Percentiles rank a stretch among this genome's conserved stretches.
phyloP scores from a whole-genome alignment of 2,329 filamentous ascomycete genomes.

The Beauveria caledonica region DNA sequence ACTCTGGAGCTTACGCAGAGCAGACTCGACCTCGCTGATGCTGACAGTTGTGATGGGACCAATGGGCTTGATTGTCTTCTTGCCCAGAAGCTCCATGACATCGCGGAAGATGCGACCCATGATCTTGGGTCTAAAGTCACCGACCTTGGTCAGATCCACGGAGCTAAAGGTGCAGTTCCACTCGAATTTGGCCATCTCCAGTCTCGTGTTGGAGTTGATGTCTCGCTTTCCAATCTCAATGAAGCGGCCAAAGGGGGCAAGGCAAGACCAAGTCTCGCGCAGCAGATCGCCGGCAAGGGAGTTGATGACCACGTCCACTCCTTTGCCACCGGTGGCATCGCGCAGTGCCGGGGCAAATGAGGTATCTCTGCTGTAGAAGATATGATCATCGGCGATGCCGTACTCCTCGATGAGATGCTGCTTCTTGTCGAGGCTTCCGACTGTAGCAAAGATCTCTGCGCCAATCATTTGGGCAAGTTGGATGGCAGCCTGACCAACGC shows the following conservation, averaged over 20 bases:
- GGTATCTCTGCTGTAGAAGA: constrained; percentile 21
- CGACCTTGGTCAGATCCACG: constrained; percentile 36
- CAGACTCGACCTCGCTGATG: constrained; percentile 31
- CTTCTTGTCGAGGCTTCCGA: constrained; percentile 30
- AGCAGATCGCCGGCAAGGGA: constrained; percentile 35
- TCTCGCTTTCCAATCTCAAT: constrained; percentile 36
- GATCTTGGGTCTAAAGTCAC: constrained; percentile 32
- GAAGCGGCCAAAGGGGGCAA: constrained; percentile 37
- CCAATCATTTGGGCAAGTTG: constrained; percentile 29
- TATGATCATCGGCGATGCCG: constrained; percentile 25
- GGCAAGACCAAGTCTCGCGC: constrained; percentile 33
- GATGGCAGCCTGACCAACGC: constrained; percentile 32
- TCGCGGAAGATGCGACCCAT: constrained; percentile 30
- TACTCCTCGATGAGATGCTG: constrained; percentile 29
- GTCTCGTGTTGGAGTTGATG: constrained; percentile 29
- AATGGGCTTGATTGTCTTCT: constrained; percentile 27
- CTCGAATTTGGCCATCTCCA: constrained; percentile 43
- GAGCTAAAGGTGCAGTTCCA: constrained; percentile 38
- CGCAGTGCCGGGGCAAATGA: constrained; percentile 18
- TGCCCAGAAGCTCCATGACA: constrained; percentile 28
- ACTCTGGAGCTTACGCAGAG: constrained; percentile 28
- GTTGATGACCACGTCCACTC: constrained; percentile 63
- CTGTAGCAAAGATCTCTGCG: constrained; percentile 35
- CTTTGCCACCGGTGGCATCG: constrained; percentile 33
- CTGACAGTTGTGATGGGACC: constrained; percentile 27